These are phyloP conservation scores for Plasmodium coatneyi DNA, from an alignment of 169 alveolate species.

Conservation along the genomic window DNA sequence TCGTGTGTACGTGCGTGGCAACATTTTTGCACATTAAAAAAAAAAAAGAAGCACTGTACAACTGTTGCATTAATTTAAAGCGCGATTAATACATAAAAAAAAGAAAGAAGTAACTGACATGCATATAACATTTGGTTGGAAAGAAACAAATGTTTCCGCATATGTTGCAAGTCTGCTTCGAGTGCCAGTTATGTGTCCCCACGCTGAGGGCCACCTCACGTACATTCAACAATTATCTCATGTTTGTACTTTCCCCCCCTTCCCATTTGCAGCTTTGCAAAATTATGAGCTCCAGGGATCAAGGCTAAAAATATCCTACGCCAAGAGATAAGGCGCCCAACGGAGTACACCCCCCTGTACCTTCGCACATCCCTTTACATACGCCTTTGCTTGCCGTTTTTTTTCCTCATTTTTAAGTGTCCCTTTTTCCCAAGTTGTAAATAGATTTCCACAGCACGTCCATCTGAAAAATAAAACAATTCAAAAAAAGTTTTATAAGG, in stretches of 20 bases:
- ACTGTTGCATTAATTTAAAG: neutral
- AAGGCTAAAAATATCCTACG: conserved; percentile 62
- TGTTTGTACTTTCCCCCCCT: neutral
- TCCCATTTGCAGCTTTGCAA: conserved; percentile 64
- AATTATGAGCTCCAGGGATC: conserved; percentile 74
- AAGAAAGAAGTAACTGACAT: neutral
- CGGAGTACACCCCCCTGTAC: neutral
- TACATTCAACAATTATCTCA: neutral
- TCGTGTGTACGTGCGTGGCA: neutral
- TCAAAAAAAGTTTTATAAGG: conserved; percentile 13
- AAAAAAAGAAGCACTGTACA: neutral
- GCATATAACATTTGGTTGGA: neutral
- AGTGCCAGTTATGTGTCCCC: neutral
- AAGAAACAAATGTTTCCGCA: neutral
- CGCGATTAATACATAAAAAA: neutral
- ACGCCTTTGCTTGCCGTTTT: neutral
- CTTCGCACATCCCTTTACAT: neutral
- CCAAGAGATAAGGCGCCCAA: conserved; percentile 27
- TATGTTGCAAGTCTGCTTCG: neutral
- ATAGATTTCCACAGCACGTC: conserved; percentile 72
- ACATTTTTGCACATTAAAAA: neutral
- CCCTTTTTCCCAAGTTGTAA: conserved; percentile 47
- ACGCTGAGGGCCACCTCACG: neutral
- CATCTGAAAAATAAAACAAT: conserved; percentile 40
- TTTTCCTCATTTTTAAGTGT: conserved; percentile 11